Conservation (phyloP, 352 stramenopile species). For the Phytophthora foliorum region DNA sequence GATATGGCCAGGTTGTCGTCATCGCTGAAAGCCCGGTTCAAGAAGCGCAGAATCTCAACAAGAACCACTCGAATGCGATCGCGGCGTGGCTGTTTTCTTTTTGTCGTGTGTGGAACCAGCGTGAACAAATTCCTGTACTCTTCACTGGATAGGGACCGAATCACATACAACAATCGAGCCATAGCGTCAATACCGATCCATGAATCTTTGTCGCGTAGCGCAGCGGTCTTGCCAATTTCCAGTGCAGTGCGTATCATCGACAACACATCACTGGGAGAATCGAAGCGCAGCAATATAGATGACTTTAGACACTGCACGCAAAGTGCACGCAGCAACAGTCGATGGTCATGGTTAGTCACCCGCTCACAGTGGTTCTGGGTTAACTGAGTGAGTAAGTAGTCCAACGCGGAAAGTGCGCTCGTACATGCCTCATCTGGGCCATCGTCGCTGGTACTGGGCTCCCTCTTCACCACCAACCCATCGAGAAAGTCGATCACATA, state of each 20-base stretch:
- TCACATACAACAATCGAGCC: constrained; percentile 43
- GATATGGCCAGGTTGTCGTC: constrained; percentile 16
- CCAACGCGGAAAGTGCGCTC: constrained; percentile 46
- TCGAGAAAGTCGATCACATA: constrained; percentile 54
- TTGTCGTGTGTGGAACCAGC: constrained; percentile 40
- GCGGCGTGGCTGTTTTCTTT: constrained; percentile 57
- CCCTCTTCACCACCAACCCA: constrained; percentile 23
- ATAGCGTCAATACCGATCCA: constrained; percentile 42
- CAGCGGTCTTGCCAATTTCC: constrained; percentile 7
- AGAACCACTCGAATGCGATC: constrained; percentile 56
- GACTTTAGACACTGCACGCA: constrained; percentile 57
- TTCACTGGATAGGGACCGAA: constrained; percentile 45
- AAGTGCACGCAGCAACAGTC: constrained; percentile 44
- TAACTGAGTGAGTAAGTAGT: constrained; percentile 48
- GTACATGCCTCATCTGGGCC: constrained; percentile 41
- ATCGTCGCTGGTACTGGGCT: constrained; percentile 25
- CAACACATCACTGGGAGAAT: constrained; percentile 59
- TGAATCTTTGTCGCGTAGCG: not conserved
- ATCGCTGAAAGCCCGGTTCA: constrained; percentile 39
- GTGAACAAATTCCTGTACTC: constrained; percentile 47
- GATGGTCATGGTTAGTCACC: constrained; percentile 19
- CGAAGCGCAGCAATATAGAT: constrained; percentile 64
- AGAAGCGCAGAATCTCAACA: constrained; percentile 50
- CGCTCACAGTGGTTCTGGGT: constrained; percentile 23
- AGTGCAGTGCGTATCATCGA: constrained; percentile 42